Percentiles rank a stretch among this genome's conserved stretches.
phyloP scores from a whole-genome alignment of 140 eudicot genomes.

The Ambrosia hybrid region DNA sequence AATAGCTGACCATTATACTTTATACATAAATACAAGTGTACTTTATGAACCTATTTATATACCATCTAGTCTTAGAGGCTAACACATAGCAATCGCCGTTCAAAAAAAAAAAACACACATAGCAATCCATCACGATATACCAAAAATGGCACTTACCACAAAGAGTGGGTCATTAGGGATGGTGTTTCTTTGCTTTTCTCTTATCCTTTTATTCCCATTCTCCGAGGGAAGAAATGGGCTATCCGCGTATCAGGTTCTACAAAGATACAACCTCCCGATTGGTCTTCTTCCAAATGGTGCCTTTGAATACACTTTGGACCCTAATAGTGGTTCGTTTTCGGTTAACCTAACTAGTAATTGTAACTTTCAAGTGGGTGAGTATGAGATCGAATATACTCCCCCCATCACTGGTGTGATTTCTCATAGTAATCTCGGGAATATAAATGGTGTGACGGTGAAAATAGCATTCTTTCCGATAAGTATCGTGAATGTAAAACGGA shows the following conservation, averaged over 20 bases:
- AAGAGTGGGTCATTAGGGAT: background rate
- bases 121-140: conserved; percentile 1
- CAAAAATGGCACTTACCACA: conserved; percentile 2
- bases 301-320: conserved; percentile 24
- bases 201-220: background rate
- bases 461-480: conserved; percentile 10
- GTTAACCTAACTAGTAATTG: conserved; percentile 10
- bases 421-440: background rate
- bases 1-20: background rate
- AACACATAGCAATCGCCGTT: background rate
- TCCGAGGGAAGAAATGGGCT: background rate
- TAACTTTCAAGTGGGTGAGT: background rate
- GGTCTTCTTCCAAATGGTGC: conserved; percentile 33
- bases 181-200: conserved; percentile 14
- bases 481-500: conserved; percentile 1
- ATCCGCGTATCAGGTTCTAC: conserved; percentile 18
- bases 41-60: conserved; percentile 11
- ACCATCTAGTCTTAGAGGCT: background rate
- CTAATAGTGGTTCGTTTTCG: conserved; percentile 16
- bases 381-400: conserved; percentile 4
- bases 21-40: background rate
- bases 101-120: background rate
- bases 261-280: conserved; percentile 27
- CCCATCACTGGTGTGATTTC: conserved; percentile 21
- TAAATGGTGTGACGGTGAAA: conserved; percentile 27